phyloP scores from a whole-genome alignment of 1,284 basidiomycete species.

The Anthracocystis setariae region DNA sequence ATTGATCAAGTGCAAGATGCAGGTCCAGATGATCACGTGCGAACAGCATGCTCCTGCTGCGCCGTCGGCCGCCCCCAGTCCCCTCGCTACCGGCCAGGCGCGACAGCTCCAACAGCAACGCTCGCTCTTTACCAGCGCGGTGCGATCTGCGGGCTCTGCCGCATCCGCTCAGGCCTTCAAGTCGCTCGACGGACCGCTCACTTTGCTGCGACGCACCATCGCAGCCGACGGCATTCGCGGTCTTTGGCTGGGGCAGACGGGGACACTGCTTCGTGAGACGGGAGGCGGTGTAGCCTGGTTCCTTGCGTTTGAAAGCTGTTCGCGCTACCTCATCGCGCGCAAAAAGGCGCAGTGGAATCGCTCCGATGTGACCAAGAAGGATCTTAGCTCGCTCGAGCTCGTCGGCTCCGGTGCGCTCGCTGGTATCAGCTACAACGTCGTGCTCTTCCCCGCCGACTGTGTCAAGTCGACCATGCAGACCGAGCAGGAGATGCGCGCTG shows the following conservation, averaged over 20 bases:
- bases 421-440: conserved; percentile 81
- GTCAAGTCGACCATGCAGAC: conserved; percentile 97
- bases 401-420: conserved; percentile 86
- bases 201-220: conserved; percentile 76
- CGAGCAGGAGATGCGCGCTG: conserved; percentile 79
- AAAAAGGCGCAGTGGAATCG: conserved; percentile 48
- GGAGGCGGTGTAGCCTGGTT: conserved; percentile 91
- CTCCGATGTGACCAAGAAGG: conserved; percentile 68
- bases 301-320: conserved; percentile 76
- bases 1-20: conserved; percentile 93
- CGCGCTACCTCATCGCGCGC: conserved; percentile 45
- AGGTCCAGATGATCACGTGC: conserved; percentile 82
- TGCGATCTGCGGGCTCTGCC: conserved; percentile 8
- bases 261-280: conserved; percentile 81
- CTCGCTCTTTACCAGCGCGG: conserved; percentile 22
- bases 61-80: conserved; percentile 13
- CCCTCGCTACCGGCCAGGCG: conserved; percentile 39
- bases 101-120: conserved; percentile 40
- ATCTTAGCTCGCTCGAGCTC: conserved; percentile 81
- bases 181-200: conserved; percentile 75
- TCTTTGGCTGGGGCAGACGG: conserved; percentile 87
- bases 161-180: conserved; percentile 13
- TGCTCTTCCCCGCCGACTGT: conserved; percentile 77
- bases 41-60: conserved; percentile 63
- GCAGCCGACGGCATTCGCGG: conserved; percentile 77